These are phyloP conservation scores for Drechslera avenae DNA, from an alignment of 2,329 filamentous ascomycete genomes.

Conservation along the genomic window DNA sequence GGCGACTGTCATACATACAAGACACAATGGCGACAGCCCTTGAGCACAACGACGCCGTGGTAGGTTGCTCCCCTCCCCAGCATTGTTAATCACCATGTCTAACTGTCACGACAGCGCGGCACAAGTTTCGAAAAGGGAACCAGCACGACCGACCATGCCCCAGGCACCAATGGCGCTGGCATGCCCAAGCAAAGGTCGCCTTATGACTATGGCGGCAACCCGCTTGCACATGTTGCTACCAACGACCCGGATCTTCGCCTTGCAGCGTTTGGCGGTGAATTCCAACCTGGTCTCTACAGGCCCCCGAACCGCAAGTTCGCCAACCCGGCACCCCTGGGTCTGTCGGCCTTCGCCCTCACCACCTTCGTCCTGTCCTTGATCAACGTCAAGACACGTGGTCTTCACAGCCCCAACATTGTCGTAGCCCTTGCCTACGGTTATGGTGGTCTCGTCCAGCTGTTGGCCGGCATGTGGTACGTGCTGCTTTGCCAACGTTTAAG, in stretches of 20 bases:
- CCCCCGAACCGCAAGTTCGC: constrained; percentile 55
- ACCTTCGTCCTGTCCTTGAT: constrained; percentile 64
- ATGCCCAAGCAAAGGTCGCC: constrained; percentile 49
- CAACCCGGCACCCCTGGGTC: constrained; percentile 65
- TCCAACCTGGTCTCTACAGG: constrained; percentile 58
- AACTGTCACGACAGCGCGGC: constrained; percentile 26
- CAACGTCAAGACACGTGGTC: constrained; percentile 53
- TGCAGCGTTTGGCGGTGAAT: constrained; percentile 58
- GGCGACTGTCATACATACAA: constrained; percentile 2
- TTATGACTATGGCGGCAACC: constrained; percentile 59
- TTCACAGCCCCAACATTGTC: constrained; percentile 53
- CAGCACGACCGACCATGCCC: constrained; percentile 49
- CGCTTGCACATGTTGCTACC: constrained; percentile 57
- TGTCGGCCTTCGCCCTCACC: constrained; percentile 68
- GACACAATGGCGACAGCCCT: constrained; percentile 51
- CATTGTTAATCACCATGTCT: constrained; percentile 1
- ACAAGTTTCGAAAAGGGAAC: constrained; percentile 37
- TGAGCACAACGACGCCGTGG: constrained; percentile 43
- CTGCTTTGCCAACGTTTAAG: background rate
- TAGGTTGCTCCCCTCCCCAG: constrained; percentile 20
- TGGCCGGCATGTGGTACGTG: constrained; percentile 62
- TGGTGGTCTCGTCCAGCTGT: constrained; percentile 57
- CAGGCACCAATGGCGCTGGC: constrained; percentile 27
- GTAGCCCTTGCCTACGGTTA: constrained; percentile 57
- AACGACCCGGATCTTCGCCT: constrained; percentile 55